A percentile compares a stretch with the other conserved stretches of the same genome.
phyloP scores from a whole-genome alignment of 352 stramenopile species.

The Halophytophthora polymorphica region DNA sequence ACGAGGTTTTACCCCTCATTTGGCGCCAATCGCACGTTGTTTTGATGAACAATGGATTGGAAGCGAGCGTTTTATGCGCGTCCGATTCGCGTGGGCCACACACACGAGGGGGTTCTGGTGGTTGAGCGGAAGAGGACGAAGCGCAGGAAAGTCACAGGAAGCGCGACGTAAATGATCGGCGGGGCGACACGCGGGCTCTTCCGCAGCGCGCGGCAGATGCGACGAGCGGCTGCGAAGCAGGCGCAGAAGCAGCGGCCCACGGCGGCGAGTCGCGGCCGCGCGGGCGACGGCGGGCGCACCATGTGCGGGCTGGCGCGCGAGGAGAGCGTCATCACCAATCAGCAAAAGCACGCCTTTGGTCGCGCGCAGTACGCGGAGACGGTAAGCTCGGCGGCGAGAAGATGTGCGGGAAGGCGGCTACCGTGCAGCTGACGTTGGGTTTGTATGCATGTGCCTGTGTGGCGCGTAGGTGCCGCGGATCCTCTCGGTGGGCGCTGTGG shows the following conservation, averaged over 20 bases:
- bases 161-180: slow-evolving; percentile 40
- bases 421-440: not conserved
- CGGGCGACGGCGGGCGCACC: slow-evolving; percentile 11
- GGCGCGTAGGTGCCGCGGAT: slow-evolving; percentile 40
- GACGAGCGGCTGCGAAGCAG: slow-evolving; percentile 30
- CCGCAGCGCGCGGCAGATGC: slow-evolving; percentile 49
- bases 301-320: slow-evolving; percentile 26
- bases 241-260: slow-evolving; percentile 10
- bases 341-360: slow-evolving; percentile 53
- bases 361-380: slow-evolving; percentile 26
- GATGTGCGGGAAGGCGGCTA: no score
- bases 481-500: slow-evolving; percentile 27
- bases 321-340: slow-evolving; percentile 43
- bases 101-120: no score
- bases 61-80: no score
- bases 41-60: no score
- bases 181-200: slow-evolving; percentile 40
- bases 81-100: no score
- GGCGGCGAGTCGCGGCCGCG: not conserved
- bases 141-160: slow-evolving; percentile 9
- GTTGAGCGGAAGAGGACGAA: slow-evolving; percentile 11
- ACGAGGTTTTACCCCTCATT: no score
- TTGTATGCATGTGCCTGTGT: slow-evolving; percentile 1
- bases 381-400: slow-evolving; percentile 20
- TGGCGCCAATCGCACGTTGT: no score